Evolutionary conservation across 2,329 filamentous ascomycete genomes (phyloP), one percentile per base, ranked within the genome.

Genomic region (Stemphylium lycopersici): DNA sequence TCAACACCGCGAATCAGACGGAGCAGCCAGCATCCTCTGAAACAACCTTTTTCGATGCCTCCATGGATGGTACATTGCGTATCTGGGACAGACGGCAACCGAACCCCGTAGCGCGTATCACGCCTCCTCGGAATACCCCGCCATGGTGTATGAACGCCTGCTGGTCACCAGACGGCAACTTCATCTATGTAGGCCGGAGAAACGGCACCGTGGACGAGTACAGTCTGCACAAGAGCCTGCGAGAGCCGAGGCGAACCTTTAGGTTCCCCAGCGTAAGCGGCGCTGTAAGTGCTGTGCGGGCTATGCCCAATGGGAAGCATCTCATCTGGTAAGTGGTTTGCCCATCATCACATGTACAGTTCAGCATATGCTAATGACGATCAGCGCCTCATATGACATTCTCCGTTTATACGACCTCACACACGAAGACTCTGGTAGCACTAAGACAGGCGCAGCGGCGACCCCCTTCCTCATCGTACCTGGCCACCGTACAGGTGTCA

Each of bases 71-170:
- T 48, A 88, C 87, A 0, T 81, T 99, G 39, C 88, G 92, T n/a
- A 87, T 99, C 62, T 99, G 95, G 93, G 96, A 99, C 69, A 82
- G 88, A 3, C 87, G 95, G 16, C 85, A 90, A 59, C 84, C 84
- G 1, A 84, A 88, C 32, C 89, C 93, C 0, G 82, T 96, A 1
- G 92, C 95, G 2, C 86, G 88, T 24, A 93, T 98, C 52, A 81
- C 83, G 1, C 90, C 90, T 15, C 82, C 87, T 10, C 84, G 86
- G 10, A 87, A 87, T 15, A 90, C 91, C 0, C 93, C 95, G 1
- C 95, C 93, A 0, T 99, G 93, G 93, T 98, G 93, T 75, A 97
- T 96, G 87, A 93, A 91, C 62, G 91, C 92, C 0, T 96, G 92
- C 78, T 99, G 95, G 95, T 93, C 90, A 49, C 92, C 92, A 0